Evolutionary conservation across 1,284 basidiomycete genomes (phyloP).

Genomic region (Volvariella volvacea): DNA sequence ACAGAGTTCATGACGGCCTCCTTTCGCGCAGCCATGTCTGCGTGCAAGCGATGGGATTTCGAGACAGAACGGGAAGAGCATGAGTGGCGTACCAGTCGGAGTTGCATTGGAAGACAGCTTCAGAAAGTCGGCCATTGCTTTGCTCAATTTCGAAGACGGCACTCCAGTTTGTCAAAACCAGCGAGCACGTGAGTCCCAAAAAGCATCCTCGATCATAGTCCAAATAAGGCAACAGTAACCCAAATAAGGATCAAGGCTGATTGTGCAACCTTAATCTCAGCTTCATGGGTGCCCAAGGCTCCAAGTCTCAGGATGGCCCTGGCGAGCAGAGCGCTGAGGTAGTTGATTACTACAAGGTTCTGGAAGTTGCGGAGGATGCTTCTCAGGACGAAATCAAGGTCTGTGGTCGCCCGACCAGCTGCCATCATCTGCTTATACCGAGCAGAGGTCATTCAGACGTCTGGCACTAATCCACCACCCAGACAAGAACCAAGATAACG

Average conservation of each 20-base stretch:
- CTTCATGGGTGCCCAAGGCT: slow-evolving; percentile 67
- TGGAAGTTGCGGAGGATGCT: slow-evolving; percentile 76
- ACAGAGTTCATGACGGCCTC: slow-evolving; percentile 68
- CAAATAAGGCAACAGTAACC: no score
- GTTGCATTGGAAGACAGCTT: slow-evolving; percentile 25
- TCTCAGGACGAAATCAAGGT: slow-evolving; percentile 87
- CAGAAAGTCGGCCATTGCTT: slow-evolving; percentile 44
- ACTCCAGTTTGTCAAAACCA: not conserved
- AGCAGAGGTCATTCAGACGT: slow-evolving; percentile 73
- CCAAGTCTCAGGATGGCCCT: slow-evolving; percentile 30
- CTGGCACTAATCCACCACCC: slow-evolving; percentile 85
- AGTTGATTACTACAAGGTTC: slow-evolving; percentile 74
- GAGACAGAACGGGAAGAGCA: slow-evolving; percentile 7
- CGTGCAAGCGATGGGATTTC: not conserved
- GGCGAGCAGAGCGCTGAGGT: slow-evolving; percentile 20
- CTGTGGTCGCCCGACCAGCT: slow-evolving; percentile 11
- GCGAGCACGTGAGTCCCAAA: not conserved
- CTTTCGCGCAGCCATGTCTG: slow-evolving; percentile 56
- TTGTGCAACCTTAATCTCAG: slow-evolving; percentile 2
- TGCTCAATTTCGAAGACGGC: slow-evolving; percentile 11
- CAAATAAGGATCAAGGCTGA: no score
- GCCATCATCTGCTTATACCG: not conserved
- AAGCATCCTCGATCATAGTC: no score
- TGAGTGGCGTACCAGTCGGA: slow-evolving; percentile 25
- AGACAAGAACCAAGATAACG: slow-evolving; percentile 80